A percentile compares a stretch with the other conserved stretches of the same genome.
These are phyloP conservation scores for Leptographium procerum DNA, from an alignment of 2,329 filamentous ascomycete species.

Conservation along the genomic window DNA sequence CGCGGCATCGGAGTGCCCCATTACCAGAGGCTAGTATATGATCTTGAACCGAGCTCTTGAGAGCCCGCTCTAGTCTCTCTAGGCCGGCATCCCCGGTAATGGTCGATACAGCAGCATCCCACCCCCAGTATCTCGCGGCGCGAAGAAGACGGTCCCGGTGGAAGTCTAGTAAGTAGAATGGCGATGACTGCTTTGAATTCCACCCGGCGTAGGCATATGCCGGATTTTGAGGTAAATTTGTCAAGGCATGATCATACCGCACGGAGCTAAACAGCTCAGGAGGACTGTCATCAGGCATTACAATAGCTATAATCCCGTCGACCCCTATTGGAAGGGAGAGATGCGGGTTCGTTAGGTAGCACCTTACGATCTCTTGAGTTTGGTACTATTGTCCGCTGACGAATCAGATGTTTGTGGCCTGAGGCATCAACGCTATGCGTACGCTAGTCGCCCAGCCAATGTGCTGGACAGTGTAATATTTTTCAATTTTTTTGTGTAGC, in stretches of 20 bases:
- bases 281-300: constrained; percentile 18
- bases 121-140: constrained; percentile 46
- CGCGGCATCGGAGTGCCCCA: constrained; percentile 37
- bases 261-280: constrained; percentile 61
- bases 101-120: constrained; percentile 31
- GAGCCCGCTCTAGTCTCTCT: constrained; percentile 24
- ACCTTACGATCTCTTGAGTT: neutral
- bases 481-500: constrained; percentile 12
- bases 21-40: constrained; percentile 1
- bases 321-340: neutral
- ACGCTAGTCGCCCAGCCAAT: neutral
- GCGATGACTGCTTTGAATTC: constrained; percentile 42
- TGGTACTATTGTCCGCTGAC: constrained; percentile 2
- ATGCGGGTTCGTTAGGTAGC: neutral
- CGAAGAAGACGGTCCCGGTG: constrained; percentile 70
- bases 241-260: constrained; percentile 55
- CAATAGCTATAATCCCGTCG: neutral
- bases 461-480: neutral
- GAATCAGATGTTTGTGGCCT: constrained; percentile 10
- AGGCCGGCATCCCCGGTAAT: constrained; percentile 38
- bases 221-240: constrained; percentile 25
- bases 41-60: constrained; percentile 1
- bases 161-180: constrained; percentile 68
- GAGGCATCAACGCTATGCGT: constrained; percentile 4
- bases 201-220: constrained; percentile 33